These are phyloP conservation scores for Aspergillus phoenicis DNA, from an alignment of 2,329 filamentous ascomycete species.

Conservation along the genomic window DNA sequence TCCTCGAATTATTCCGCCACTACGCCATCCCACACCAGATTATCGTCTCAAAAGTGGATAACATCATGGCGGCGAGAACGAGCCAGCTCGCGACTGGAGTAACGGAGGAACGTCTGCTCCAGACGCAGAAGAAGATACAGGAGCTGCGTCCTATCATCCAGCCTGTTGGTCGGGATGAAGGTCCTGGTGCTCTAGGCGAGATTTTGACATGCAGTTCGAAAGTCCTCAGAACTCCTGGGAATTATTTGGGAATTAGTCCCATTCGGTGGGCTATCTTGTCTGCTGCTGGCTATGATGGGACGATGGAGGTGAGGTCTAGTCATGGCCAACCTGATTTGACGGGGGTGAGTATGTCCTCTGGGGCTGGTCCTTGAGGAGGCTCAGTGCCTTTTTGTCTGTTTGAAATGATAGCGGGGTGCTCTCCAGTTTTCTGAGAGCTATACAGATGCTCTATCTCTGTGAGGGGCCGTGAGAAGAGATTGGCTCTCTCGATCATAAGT, in stretches of 20 bases:
- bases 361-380: background rate
- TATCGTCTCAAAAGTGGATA: conserved; percentile 68
- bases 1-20: conserved; percentile 59
- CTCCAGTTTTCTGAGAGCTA: background rate
- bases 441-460: background rate
- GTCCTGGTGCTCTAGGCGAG: conserved; percentile 56
- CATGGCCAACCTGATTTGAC: conserved; percentile 13
- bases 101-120: conserved; percentile 28
- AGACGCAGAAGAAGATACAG: conserved; percentile 45
- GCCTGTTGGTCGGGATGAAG: conserved; percentile 43
- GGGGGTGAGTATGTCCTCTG: background rate
- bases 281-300: conserved; percentile 60
- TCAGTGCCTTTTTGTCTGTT: background rate
- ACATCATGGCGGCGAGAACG: conserved; percentile 47
- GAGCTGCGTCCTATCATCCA: conserved; percentile 47
- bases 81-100: conserved; percentile 36
- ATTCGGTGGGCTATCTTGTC: conserved; percentile 66
- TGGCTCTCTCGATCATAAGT: no score
- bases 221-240: conserved; percentile 49
- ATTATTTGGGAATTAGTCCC: conserved; percentile 61
- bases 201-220: conserved; percentile 62
- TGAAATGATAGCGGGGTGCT: background rate
- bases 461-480: no score
- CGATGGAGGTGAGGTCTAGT: conserved; percentile 28
- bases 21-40: conserved; percentile 66